These are phyloP conservation scores for Xylariaceae sp. DNA, from an alignment of 2,329 filamentous ascomycete genomes.

Conservation along the genomic window DNA sequence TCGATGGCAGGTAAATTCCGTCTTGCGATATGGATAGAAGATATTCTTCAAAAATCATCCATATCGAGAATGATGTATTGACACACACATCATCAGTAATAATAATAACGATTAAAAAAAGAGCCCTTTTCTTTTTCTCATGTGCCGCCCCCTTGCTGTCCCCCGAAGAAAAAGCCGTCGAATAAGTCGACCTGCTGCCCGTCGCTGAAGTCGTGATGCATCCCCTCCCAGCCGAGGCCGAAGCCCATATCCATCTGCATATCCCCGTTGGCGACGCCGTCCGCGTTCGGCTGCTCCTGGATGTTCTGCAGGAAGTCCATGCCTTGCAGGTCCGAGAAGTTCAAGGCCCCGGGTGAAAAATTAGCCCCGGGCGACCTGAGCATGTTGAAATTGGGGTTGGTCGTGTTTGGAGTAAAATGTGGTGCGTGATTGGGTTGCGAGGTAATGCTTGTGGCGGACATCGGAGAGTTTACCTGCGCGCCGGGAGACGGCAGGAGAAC, in stretches of 20 bases:
- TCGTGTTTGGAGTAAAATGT: slow-evolving; percentile 20
- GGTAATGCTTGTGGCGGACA: slow-evolving; percentile 38
- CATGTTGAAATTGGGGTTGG: slow-evolving; percentile 30
- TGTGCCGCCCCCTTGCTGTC: slow-evolving; percentile 44
- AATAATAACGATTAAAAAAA: too few relatives aligned
- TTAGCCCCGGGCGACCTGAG: slow-evolving; percentile 33
- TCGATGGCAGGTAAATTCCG: too few relatives aligned
- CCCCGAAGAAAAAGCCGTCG: slow-evolving; percentile 74
- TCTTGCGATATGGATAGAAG: too few relatives aligned
- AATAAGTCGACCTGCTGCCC: slow-evolving; percentile 67
- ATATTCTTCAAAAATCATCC: too few relatives aligned
- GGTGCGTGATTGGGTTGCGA: slow-evolving; percentile 36
- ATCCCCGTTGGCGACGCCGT: slow-evolving; percentile 41
- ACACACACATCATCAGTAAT: too few relatives aligned
- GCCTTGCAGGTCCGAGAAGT: slow-evolving; percentile 53
- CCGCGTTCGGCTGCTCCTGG: slow-evolving; percentile 34
- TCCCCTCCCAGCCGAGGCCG: slow-evolving; percentile 65
- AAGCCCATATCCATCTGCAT: slow-evolving; percentile 66
- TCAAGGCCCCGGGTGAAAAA: slow-evolving; percentile 36
- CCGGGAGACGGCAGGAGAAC: slow-evolving; percentile 50
- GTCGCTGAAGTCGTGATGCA: slow-evolving; percentile 65
- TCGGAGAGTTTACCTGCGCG: slow-evolving; percentile 40
- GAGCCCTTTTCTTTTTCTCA: neutral
- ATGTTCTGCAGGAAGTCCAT: slow-evolving; percentile 59
- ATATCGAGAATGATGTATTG: too few relatives aligned